Conservation (phyloP, 768 basidiomycete genomes). For the Leucocoprinus sp. region DNA sequence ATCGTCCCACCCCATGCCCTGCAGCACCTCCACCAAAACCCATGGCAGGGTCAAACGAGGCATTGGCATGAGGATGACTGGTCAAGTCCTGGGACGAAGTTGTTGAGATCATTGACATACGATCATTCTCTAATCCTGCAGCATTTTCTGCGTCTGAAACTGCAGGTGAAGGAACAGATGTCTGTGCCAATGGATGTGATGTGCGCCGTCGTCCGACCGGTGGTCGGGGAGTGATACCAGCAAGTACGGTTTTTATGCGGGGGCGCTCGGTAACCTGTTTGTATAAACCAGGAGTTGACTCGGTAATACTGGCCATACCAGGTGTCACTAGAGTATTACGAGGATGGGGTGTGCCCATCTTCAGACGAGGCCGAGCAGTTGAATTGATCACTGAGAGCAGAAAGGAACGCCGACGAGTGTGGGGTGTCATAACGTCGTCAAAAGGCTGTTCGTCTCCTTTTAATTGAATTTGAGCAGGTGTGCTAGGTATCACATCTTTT, state of each 20-base stretch:
- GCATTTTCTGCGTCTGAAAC: conserved; percentile 28
- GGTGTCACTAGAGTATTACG: conserved; percentile 24
- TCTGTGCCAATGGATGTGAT: conserved; percentile 64
- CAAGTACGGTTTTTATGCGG: conserved; percentile 45
- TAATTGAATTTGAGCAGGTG: conserved; percentile 24
- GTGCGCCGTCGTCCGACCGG: conserved; percentile 31
- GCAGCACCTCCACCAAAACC: conserved; percentile 59
- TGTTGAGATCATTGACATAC: conserved; percentile 70
- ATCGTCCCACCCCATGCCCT: conserved; percentile 63
- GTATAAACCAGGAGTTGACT: conserved; percentile 26
- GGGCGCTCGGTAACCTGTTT: conserved; percentile 17
- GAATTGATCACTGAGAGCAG: conserved; percentile 80
- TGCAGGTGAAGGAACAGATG: conserved; percentile 29
- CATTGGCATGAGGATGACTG: conserved; percentile 71
- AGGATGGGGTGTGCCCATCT: conserved; percentile 57
- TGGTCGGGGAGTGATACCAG: conserved; percentile 57
- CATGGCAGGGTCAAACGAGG: conserved; percentile 80
- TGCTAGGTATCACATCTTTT: conserved; percentile 29
- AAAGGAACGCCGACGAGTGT: conserved; percentile 70
- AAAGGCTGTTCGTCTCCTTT: conserved; percentile 18
- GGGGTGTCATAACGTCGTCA: conserved; percentile 55
- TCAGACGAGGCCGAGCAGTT: conserved; percentile 65
- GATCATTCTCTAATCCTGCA: conserved; percentile 41
- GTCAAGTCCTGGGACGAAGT: conserved; percentile 87
- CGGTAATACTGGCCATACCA: conserved; percentile 19